Evolutionary conservation across 2,329 filamentous ascomycete species (phyloP).

Genomic region (Diaporthe ampelina): DNA sequence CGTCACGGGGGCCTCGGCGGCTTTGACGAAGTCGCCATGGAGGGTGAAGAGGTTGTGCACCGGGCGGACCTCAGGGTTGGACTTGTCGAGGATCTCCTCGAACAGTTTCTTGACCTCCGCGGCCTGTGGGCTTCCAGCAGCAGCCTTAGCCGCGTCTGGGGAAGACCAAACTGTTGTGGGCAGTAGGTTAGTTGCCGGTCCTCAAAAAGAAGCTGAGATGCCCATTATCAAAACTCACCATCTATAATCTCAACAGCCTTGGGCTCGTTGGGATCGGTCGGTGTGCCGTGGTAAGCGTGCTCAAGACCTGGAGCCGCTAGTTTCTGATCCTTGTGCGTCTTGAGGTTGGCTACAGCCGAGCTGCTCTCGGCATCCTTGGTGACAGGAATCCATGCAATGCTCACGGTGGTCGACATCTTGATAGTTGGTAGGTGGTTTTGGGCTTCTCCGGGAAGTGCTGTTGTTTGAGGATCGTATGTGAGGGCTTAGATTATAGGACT

Average conservation of each 20-base stretch:
- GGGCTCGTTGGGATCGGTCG: slow-evolving; percentile 39
- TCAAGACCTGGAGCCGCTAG: slow-evolving; percentile 36
- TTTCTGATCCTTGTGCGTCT: slow-evolving; percentile 28
- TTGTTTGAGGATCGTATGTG: not conserved
- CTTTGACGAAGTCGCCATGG: slow-evolving; percentile 36
- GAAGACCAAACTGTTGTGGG: slow-evolving; percentile 40
- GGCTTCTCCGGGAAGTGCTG: slow-evolving; percentile 30
- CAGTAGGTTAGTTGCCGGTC: not conserved
- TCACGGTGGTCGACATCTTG: slow-evolving; percentile 42
- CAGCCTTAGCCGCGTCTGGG: slow-evolving; percentile 27
- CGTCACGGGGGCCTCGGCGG: slow-evolving; percentile 40
- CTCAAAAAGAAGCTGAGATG: not conserved
- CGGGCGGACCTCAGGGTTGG: slow-evolving; percentile 34
- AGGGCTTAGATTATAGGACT: not conserved
- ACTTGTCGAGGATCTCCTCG: slow-evolving; percentile 38
- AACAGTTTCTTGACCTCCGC: slow-evolving; percentile 32
- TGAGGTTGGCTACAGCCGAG: slow-evolving; percentile 28
- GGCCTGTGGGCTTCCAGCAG: slow-evolving; percentile 27
- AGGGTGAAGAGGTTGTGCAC: slow-evolving; percentile 39
- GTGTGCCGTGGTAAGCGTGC: slow-evolving; percentile 36
- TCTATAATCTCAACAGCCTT: slow-evolving; percentile 39
- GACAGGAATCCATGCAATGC: slow-evolving; percentile 41
- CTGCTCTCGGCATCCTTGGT: slow-evolving; percentile 28
- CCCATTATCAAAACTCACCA: slow-evolving; percentile 25
- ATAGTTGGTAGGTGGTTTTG: not conserved